Evolutionary conservation across 2,329 filamentous ascomycete species (phyloP).

Genomic region (Claviceps arundinis): DNA sequence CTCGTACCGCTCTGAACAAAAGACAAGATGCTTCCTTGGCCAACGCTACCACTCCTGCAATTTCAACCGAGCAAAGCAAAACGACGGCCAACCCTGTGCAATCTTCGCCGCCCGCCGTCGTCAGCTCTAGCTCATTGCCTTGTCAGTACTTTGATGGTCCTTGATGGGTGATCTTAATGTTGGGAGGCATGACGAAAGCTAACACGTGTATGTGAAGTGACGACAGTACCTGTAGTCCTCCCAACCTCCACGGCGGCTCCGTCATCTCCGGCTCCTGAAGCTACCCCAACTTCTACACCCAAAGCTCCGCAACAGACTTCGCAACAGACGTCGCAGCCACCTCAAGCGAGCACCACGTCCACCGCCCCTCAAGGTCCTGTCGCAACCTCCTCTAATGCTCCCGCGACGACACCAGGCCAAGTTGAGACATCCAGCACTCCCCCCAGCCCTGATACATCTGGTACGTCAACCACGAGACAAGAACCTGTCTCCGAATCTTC

Average conservation of each 20-base stretch:
- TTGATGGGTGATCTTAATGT: not conserved
- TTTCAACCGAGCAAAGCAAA: not conserved
- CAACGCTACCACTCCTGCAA: slow-evolving; percentile 1
- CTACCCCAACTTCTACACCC: not conserved
- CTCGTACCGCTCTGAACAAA: slow-evolving; percentile 2
- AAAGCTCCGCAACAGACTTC: not conserved
- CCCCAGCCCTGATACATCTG: slow-evolving; percentile 9
- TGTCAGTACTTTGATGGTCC: not conserved
- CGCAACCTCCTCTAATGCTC: not conserved
- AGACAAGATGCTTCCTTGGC: slow-evolving; percentile 1
- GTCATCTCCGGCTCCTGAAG: not conserved
- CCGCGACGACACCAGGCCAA: slow-evolving; percentile 1
- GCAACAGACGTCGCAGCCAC: not conserved
- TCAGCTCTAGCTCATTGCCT: not conserved
- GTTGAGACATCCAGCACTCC: slow-evolving; percentile 2
- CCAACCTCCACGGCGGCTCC: not conserved
- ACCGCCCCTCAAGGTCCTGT: slow-evolving; percentile 6
- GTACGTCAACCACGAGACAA: slow-evolving; percentile 16
- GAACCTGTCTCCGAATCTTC: slow-evolving; percentile 18
- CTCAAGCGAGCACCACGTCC: not conserved
- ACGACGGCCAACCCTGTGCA: not conserved
- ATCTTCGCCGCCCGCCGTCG: not conserved
- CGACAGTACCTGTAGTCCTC: not conserved
- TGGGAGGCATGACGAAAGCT: not conserved
- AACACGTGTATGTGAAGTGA: not conserved